These are phyloP conservation scores for Chrysochromulina parva DNA, from an alignment of 78 protist species.

Conservation along the genomic window DNA sequence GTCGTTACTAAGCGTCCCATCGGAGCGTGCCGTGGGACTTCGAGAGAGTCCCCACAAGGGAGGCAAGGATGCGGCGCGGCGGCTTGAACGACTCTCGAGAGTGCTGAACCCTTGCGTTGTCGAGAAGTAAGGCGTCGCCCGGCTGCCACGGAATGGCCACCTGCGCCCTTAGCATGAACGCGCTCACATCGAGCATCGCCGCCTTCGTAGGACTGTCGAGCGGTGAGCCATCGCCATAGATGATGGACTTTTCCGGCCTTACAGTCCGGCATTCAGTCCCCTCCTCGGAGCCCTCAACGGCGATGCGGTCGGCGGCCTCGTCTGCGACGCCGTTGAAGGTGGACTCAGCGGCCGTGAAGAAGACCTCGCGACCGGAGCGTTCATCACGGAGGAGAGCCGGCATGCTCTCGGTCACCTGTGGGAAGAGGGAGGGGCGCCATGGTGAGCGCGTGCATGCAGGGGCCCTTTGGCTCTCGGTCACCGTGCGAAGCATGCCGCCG, in stretches of 20 bases:
- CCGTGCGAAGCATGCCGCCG: background rate
- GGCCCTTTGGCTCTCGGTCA: no score
- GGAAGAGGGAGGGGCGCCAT: background rate
- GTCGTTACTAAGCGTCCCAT: no score
- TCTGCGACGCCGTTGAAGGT: no score
- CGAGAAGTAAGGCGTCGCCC: background rate
- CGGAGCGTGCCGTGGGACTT: no score
- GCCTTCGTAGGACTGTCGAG: no score
- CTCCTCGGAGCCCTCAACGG: background rate
- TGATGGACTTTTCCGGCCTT: background rate
- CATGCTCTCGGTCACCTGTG: background rate
- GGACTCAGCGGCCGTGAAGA: background rate
- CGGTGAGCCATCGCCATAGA: background rate
- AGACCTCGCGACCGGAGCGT: background rate
- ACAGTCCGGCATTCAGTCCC: background rate
- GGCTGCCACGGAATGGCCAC: background rate
- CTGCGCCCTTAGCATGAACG: background rate
- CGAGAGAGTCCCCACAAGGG: background rate
- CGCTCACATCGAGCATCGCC: background rate
- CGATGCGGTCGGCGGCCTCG: no score
- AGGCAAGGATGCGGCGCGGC: slow-evolving; percentile 19
- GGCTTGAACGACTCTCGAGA: slow-evolving; percentile 2
- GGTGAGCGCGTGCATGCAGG: no score
- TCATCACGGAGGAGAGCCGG: background rate
- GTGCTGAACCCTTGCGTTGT: no score